phyloP scores from a whole-genome alignment of 805 yeast genomes.

The Barnettozyma californica region DNA sequence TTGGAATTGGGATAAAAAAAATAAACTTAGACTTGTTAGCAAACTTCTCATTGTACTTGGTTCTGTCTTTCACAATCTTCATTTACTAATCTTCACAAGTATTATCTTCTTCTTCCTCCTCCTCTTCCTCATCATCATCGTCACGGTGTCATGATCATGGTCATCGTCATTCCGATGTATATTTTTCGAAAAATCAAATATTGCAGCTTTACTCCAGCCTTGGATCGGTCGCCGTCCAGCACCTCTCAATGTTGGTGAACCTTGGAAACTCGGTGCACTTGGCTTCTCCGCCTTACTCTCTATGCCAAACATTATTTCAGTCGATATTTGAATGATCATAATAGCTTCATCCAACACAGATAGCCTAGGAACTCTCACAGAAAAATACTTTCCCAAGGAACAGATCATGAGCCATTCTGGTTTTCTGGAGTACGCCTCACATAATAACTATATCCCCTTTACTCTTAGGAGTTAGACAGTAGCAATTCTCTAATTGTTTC shows the following conservation, averaged over 20 bases:
- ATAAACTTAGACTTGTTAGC: constrained; percentile 28
- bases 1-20: too few species aligned
- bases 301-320: too few species aligned
- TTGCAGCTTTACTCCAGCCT: constrained; percentile 23
- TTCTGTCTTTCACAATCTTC: constrained; percentile 32
- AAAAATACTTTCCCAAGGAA: too few species aligned
- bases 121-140: constrained; percentile 17
- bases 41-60: constrained; percentile 43
- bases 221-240: constrained; percentile 22
- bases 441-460: too few species aligned
- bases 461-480: too few species aligned
- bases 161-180: constrained; percentile 17
- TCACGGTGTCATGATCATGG: too few species aligned
- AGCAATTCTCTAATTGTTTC: too few species aligned
- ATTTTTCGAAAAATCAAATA: constrained; percentile 16
- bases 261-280: constrained; percentile 61
- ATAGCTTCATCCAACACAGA: too few species aligned
- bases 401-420: too few species aligned
- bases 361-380: too few species aligned
- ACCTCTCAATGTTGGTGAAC: constrained; percentile 44
- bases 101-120: constrained; percentile 17
- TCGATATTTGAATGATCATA: too few species aligned
- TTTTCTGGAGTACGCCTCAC: too few species aligned
- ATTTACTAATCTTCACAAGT: constrained; percentile 39
- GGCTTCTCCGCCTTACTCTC: constrained; percentile 73